These are phyloP conservation scores for Chrysanthemum lavandulifolium DNA, from an alignment of 129 eudicot species.

Conservation along the genomic window DNA sequence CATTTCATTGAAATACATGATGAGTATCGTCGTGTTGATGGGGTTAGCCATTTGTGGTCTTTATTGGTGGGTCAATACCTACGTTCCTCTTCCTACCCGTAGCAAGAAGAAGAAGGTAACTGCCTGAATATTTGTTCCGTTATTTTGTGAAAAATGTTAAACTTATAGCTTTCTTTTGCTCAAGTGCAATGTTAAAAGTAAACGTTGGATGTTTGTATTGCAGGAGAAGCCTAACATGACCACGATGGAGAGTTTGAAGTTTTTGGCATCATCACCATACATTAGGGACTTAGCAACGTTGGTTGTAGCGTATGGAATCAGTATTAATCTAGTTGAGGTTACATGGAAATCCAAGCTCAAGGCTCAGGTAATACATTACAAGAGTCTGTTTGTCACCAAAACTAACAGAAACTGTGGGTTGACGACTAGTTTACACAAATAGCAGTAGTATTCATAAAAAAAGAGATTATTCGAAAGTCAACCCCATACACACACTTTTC, in stretches of 20 bases:
- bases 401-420: neutral
- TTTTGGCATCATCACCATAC: slow-evolving; percentile 86
- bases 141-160: too few relatives aligned
- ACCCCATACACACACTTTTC: too few relatives aligned
- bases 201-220: slow-evolving; percentile 8
- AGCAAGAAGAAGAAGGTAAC: slow-evolving; percentile 97
- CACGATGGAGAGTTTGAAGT: slow-evolving; percentile 97
- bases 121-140: too few relatives aligned
- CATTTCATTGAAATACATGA: slow-evolving; percentile 86
- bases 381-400: neutral
- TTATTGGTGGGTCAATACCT: slow-evolving; percentile 97
- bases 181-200: neutral
- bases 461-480: neutral
- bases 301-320: slow-evolving; percentile 97
- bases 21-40: slow-evolving; percentile 94
- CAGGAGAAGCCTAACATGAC: slow-evolving; percentile 97
- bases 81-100: slow-evolving; percentile 87
- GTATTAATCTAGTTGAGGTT: slow-evolving; percentile 96
- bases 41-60: slow-evolving; percentile 77
- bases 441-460: neutral
- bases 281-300: slow-evolving; percentile 92
- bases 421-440: neutral
- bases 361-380: slow-evolving; percentile 73
- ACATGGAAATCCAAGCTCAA: slow-evolving; percentile 99
- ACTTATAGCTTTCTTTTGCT: too few relatives aligned